Evolutionary conservation across 108 stramenopile species (phyloP).

Genomic region (Cyclotella cryptica): DNA sequence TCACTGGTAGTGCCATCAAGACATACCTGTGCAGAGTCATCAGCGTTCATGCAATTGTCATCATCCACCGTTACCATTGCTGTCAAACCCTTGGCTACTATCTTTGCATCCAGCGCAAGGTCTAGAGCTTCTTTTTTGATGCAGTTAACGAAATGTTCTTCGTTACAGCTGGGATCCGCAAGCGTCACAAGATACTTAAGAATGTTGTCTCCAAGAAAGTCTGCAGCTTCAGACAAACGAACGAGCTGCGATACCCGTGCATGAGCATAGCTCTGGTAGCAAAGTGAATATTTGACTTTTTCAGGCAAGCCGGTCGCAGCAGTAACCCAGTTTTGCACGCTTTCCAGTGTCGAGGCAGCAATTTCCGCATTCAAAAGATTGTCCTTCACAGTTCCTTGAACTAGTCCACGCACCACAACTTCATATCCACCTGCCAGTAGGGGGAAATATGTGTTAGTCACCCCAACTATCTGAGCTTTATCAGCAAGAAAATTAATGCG

Average conservation of each 20-base stretch:
- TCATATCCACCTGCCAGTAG: constrained; percentile 24
- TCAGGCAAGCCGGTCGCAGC: background rate
- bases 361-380: background rate
- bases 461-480: background rate
- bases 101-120: constrained; percentile 14
- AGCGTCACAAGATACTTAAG: constrained; percentile 11
- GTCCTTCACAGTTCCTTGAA: background rate
- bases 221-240: constrained; percentile 8
- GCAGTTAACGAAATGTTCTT: constrained; percentile 9
- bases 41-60: constrained; percentile 7
- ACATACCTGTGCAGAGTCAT: constrained; percentile 14
- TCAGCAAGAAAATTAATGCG: background rate
- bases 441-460: constrained; percentile 4
- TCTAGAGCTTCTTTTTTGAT: constrained; percentile 9
- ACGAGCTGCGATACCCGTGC: constrained; percentile 13
- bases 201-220: constrained; percentile 15
- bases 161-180: background rate
- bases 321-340: constrained; percentile 1
- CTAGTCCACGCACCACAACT: constrained; percentile 9
- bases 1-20: constrained; percentile 22
- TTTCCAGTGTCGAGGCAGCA: constrained; percentile 14
- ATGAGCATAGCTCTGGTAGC: constrained; percentile 28
- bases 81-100: constrained; percentile 23
- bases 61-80: constrained; percentile 22
- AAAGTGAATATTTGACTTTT: constrained; percentile 8